Evolutionary conservation across 2,329 filamentous ascomycete genomes (phyloP), one percentile per base, ranked within the genome.

Genomic region (Rosellinia necatrix): DNA sequence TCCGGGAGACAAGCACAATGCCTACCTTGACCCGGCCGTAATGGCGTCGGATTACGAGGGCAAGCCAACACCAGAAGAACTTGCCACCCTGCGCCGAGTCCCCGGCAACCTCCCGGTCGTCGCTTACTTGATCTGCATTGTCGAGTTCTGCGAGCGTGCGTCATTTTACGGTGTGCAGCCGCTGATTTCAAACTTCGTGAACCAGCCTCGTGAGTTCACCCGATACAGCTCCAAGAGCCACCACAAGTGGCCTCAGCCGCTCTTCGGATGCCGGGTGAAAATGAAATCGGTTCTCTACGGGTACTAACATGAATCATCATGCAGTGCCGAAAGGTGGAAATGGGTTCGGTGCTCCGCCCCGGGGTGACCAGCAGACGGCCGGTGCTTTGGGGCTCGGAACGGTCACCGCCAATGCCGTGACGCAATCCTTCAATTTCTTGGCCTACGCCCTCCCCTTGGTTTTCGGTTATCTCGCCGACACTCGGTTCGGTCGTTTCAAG

Each of bases 401-500:
- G 0, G 75, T 80, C 34, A 77, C 75, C 8, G 73, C 81, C 44
- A 81, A 80, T 35, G 81, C 81, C 6, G 74, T 83, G 30, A 74
- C 71, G 4, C 75, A 85, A 59, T 80, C 79, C 24, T 85, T 82
- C 73, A 78, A 71, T 53, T 78, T 87, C 63, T 68, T 87, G 32
- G 77, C 82, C 1, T 87, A 86, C 62, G 70, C 78, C 3, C 72
- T 86, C 10, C 84, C 84, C 0, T 75, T 87, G 21, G 34, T 83
- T 6, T 77, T 79, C 51, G 79, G 77, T 15, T 84, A 78, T 69
- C 63, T 88, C 12, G 85, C 88, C 37, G 89, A 92, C 69, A 79
- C 86, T 53, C 86, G 84, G 64, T 82, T 83, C 38, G 89, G 89
- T 55, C 86, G 88, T 59, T 92, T 86, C 75, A 80, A 79, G 64